Evolutionary conservation across 441 rosid species (phyloP), one percentile per base, ranked within the genome.

Genomic region (Populus hybrid): DNA sequence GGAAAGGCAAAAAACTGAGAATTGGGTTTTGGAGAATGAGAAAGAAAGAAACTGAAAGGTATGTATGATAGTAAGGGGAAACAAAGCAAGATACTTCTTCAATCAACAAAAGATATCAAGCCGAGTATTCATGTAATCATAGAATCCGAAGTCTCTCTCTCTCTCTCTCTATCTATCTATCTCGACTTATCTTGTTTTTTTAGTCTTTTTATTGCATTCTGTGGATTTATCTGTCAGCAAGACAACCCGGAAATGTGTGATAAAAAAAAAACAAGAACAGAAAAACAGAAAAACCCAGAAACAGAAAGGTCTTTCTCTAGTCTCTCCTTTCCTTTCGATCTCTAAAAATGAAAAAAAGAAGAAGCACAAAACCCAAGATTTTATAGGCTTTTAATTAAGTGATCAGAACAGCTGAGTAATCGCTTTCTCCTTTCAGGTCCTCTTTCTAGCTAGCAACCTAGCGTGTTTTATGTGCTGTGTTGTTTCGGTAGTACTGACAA

Each of bases 351-450:
- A 64, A 80, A 46, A 63, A 80, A 70, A 74, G 14, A 68, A 30
- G 32, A 30, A 3, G 32, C 79, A 78, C 85, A 57, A 46, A 76
- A 30, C 38, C 83, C 84, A 24, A 85, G 80, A 67, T 69, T 35
- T 67, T 46, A 40, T 69, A 65, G 46, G n/a, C 40, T 30, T 74
- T 61, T 61, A 42, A 42, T 70, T 23, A 65, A 72, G 73, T 34
- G 54, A 54, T 54, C n/a, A 73, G 77, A 36, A 69, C 12, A 46
- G 23, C 54, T 35, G 38, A 35, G 78, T 74, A 69, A 73, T 79
- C 78, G 78, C 74, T 79, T 57, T 79, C 81, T 74, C 38, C 46
- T 66, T 69, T 63, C 35, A 23, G 40, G 67, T 67, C 40, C 42
- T 69, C 61, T 74, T 40, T 61, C 40, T 78, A 70, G 80, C 69